Percentiles rank a stretch among this genome's conserved stretches.
Conservation (phyloP, 2,329 filamentous ascomycete genomes). For the Sporothrix phasma region DNA sequence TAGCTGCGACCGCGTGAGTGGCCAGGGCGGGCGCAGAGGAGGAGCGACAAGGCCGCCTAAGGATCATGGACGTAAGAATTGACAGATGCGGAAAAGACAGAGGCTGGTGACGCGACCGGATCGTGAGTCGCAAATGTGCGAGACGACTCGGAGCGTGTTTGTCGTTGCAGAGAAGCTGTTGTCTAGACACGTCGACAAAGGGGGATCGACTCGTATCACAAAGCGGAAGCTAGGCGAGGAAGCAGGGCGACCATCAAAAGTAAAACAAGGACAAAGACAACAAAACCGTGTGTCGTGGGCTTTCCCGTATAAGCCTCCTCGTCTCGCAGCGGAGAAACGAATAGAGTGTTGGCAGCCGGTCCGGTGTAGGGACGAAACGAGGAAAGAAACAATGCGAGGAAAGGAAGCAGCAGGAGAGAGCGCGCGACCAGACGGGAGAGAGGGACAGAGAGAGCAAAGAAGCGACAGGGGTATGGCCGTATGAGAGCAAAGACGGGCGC, state of each 20-base stretch:
- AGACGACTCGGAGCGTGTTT: background rate
- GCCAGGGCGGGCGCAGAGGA: background rate
- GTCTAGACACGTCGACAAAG: too few species aligned
- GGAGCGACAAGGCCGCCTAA: background rate
- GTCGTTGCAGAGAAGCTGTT: background rate
- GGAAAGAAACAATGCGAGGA: slow-evolving; percentile 2
- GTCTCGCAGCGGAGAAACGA: background rate
- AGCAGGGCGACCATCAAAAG: too few species aligned
- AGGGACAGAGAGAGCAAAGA: background rate
- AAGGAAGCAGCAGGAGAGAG: background rate
- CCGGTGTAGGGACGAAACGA: background rate
- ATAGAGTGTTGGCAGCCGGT: background rate
- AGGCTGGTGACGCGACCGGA: background rate
- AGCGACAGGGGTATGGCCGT: background rate
- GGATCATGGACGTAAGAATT: background rate
- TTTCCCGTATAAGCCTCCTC: background rate
- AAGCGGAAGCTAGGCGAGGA: background rate
- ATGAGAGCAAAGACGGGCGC: background rate
- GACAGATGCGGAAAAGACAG: background rate
- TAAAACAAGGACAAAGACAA: background rate
- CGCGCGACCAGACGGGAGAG: background rate
- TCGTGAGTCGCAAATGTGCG: background rate
- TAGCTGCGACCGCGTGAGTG: background rate
- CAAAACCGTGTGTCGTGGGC: background rate
- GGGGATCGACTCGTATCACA: background rate